phyloP scores from a whole-genome alignment of 1,139 yeast species.

The Saccharomyces uvarum region DNA sequence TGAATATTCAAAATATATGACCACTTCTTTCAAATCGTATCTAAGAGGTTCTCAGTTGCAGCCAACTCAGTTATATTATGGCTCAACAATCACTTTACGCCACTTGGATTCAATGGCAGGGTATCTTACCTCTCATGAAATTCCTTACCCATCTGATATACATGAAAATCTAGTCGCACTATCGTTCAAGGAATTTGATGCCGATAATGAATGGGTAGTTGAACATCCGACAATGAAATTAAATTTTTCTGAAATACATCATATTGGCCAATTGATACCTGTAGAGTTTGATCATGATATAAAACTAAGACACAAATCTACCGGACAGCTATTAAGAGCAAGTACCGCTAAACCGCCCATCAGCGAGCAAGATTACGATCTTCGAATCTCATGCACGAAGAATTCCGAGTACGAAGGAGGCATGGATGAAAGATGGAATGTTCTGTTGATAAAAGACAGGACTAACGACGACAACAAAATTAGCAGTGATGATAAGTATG shows the following conservation, averaged over 20 bases:
- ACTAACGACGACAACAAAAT: slow-evolving; percentile 7
- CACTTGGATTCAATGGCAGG: slow-evolving; percentile 52
- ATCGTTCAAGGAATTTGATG: slow-evolving; percentile 44
- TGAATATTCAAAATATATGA: slow-evolving; percentile 39
- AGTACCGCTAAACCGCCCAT: slow-evolving; percentile 62
- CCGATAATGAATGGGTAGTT: slow-evolving; percentile 60
- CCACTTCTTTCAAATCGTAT: slow-evolving; percentile 51
- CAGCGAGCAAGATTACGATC: slow-evolving; percentile 72
- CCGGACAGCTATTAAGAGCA: slow-evolving; percentile 55
- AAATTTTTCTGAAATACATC: slow-evolving; percentile 13
- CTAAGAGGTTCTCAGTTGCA: slow-evolving; percentile 33
- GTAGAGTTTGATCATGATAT: slow-evolving; percentile 46
- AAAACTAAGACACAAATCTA: slow-evolving; percentile 53
- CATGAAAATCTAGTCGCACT: slow-evolving; percentile 63
- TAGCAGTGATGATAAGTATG: slow-evolving; percentile 28
- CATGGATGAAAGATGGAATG: slow-evolving; percentile 45
- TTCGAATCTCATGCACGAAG: slow-evolving; percentile 62
- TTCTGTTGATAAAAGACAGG: slow-evolving; percentile 7
- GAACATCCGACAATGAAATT: slow-evolving; percentile 34
- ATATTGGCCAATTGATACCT: slow-evolving; percentile 30
- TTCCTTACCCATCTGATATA: slow-evolving; percentile 47
- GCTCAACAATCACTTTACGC: slow-evolving; percentile 59
- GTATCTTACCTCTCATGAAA: slow-evolving; percentile 62
- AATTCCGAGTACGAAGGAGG: slow-evolving; percentile 42
- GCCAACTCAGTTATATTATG: slow-evolving; percentile 50